A percentile compares a stretch with the other conserved stretches of the same genome.
Evolutionary conservation across 208 protist genomes (phyloP).

Genomic region (Crithidia bombi): DNA sequence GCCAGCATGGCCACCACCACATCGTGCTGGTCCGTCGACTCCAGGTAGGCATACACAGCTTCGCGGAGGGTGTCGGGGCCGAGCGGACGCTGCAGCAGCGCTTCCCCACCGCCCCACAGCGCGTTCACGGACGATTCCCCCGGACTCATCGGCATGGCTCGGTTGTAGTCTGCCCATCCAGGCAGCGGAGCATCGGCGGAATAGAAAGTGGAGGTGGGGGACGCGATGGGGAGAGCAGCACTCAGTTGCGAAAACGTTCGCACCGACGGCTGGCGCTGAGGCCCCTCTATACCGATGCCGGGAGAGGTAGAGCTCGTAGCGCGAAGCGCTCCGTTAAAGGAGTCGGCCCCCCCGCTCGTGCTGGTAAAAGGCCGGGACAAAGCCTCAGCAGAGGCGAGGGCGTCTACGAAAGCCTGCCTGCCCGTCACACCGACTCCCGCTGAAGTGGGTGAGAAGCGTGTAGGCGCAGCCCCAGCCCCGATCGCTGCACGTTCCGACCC

Average conservation of each 20-base stretch:
- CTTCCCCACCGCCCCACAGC: neutral
- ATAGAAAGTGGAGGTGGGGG: conserved; percentile 3
- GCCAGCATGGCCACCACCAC: conserved; percentile 58
- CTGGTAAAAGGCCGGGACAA: neutral
- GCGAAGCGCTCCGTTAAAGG: neutral
- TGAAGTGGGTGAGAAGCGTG: neutral
- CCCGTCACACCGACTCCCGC: neutral
- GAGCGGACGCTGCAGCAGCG: conserved; percentile 23
- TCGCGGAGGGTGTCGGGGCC: conserved; percentile 37
- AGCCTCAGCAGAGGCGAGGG: neutral
- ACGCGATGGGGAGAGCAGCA: conserved; percentile 1
- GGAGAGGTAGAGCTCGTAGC: neutral
- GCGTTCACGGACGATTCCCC: neutral
- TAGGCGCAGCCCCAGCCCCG: neutral
- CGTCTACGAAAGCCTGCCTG: neutral
- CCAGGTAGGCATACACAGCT: conserved; percentile 51
- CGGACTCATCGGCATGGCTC: neutral
- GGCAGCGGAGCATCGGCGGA: neutral
- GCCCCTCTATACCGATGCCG: neutral
- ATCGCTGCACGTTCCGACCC: neutral
- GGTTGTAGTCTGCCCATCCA: conserved; percentile 15
- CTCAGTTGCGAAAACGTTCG: conserved; percentile 29
- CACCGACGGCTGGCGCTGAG: conserved; percentile 9
- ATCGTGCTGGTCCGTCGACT: conserved; percentile 47
- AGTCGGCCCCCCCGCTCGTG: neutral